Conservation (phyloP, 2,329 filamentous ascomycete genomes). For the Lachnum nothofagi region DNA sequence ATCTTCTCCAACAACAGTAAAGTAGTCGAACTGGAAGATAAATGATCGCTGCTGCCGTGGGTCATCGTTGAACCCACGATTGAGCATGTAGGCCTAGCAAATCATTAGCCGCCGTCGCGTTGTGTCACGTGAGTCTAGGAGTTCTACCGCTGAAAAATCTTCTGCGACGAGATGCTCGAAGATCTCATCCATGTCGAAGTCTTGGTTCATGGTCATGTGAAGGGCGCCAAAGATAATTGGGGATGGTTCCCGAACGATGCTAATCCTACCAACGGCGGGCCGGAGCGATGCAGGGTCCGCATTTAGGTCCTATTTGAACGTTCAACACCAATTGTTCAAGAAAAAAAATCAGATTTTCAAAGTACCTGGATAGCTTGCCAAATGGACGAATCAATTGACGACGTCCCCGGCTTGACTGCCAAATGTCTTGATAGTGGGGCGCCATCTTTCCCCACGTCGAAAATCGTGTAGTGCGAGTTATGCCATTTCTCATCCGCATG, state of each 20-base stretch:
- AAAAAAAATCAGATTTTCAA: too few relatives aligned
- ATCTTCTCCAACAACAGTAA: slow-evolving; percentile 53
- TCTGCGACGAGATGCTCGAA: slow-evolving; percentile 50
- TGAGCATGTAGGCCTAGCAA: slow-evolving; percentile 14
- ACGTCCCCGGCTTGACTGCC: slow-evolving; percentile 17
- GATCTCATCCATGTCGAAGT: slow-evolving; percentile 60
- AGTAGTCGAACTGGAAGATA: slow-evolving; percentile 62
- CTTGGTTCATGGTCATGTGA: slow-evolving; percentile 51
- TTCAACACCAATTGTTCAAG: slow-evolving; percentile 1
- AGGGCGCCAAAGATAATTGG: slow-evolving; percentile 55
- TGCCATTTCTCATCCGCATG: slow-evolving; percentile 19
- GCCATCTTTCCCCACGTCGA: slow-evolving; percentile 26
- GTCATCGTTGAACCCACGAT: slow-evolving; percentile 30
- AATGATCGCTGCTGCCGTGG: slow-evolving; percentile 50
- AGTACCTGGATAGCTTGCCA: slow-evolving; percentile 26
- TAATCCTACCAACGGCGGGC: slow-evolving; percentile 24
- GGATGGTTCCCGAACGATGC: slow-evolving; percentile 54
- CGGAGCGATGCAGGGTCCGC: slow-evolving; percentile 14
- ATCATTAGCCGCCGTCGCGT: slow-evolving; percentile 27
- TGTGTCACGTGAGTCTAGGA: background rate
- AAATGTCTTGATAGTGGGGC: slow-evolving; percentile 22
- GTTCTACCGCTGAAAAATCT: slow-evolving; percentile 38
- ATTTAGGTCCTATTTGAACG: slow-evolving; percentile 21
- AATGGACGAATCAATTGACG: slow-evolving; percentile 25
- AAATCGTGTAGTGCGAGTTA: slow-evolving; percentile 27